Base-by-base conservation (phyloP, 306 rosid species). In the Cicer arietinum region DNA sequence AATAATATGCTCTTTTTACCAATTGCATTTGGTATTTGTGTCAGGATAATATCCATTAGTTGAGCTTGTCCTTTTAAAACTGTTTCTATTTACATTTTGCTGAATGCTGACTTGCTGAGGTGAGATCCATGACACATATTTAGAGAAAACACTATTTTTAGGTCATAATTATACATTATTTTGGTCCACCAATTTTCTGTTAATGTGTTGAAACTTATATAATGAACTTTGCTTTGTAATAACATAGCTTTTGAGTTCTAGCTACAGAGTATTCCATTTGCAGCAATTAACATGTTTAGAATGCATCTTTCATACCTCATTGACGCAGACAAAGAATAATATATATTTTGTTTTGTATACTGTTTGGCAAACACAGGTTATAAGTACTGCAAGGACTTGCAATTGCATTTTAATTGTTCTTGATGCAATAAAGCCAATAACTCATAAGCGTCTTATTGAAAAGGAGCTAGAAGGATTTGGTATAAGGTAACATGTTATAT, bases 381-480 rank as follows among this genome's bases (percentile, higher is more conserved):
- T 94, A 83, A 94, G 99, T 85, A 94, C 99, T 56, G 90, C 97
- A 84, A 92, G 99, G 85, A 94, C 99, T 58, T 94, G 99, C 89
- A 94, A 90, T 85, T 90, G 97, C 82, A 94, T 94, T 83, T 77
- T 94, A 73, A 94, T 94, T 81, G 99, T 94, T 67, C 96, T 94
- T 16, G 99, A 94, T 84, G 99, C 97, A 81, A 94, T 94, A 81
- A 94, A 94, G 86, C 99, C 99, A 68, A 94, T 94, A 69, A 94
- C 99, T 12, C 99, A 94, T 78, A 94, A 94, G 76, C 97, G 97
- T 62, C 88, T 94, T 50, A 94, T 94, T 59, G 99, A 94, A 75
- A 94, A 94, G 80, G 99, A 94, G 86, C 91, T 94, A 1, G 99
- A 94, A 84, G 99, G 99, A 86, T 94, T 94, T 85, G 99, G 99